Conservation (phyloP, 768 basidiomycete species). For the Coprinopsis cinerea region DNA sequence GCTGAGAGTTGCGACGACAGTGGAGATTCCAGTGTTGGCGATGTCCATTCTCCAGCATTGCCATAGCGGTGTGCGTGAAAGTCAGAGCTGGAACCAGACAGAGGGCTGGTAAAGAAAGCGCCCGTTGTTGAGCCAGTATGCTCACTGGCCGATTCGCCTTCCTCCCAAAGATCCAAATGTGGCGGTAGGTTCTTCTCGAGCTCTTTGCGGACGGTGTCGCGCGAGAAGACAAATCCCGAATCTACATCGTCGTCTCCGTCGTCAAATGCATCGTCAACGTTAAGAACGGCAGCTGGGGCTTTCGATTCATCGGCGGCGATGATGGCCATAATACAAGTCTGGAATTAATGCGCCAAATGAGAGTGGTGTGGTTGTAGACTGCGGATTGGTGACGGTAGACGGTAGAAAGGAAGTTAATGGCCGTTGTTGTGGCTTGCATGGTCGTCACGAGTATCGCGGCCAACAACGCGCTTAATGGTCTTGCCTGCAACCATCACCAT, state of each 20-base stretch:
- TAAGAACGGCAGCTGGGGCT: constrained; percentile 3
- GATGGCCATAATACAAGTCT: not conserved
- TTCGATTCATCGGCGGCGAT: not conserved
- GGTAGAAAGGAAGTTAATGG: not conserved
- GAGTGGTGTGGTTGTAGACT: not conserved
- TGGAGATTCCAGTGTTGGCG: constrained; percentile 20
- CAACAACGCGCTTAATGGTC: not conserved
- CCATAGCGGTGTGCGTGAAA: constrained; percentile 25
- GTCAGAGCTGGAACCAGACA: constrained; percentile 49
- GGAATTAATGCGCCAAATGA: not conserved
- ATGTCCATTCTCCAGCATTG: constrained; percentile 12
- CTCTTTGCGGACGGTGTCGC: constrained; percentile 57
- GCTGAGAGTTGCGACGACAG: constrained; percentile 33
- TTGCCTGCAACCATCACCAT: not conserved
- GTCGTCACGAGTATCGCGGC: constrained; percentile 5
- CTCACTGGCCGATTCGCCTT: constrained; percentile 21
- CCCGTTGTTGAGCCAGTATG: constrained; percentile 26
- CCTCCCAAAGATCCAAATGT: constrained; percentile 28
- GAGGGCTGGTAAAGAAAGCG: constrained; percentile 21
- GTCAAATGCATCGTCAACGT: constrained; percentile 69
- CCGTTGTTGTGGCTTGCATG: not conserved
- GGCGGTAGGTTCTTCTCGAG: constrained; percentile 42
- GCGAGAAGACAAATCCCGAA: constrained; percentile 44
- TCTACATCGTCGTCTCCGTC: constrained; percentile 42
- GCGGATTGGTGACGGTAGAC: not conserved